Evolutionary conservation across 768 basidiomycete genomes (phyloP), one percentile per base, ranked within the genome.

Genomic region (Lactifluus pinguis): DNA sequence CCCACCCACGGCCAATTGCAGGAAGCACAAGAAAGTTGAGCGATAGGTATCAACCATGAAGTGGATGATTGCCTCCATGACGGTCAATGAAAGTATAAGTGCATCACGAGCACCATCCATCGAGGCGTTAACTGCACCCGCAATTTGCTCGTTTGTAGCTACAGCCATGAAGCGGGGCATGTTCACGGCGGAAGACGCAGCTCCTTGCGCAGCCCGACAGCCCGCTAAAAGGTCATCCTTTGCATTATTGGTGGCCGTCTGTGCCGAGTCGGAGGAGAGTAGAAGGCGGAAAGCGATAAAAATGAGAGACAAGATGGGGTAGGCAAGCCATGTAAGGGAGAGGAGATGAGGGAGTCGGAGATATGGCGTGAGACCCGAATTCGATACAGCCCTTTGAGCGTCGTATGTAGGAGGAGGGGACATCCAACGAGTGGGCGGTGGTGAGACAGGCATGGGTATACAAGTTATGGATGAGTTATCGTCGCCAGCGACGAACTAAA

Each of bases 41-140:
- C 94, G 87, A 70, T 97, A 98, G 49, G 87, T 83, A 73, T 92
- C 88, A 65, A 98, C 82, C 65, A 97, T 81, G 72, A 98, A 98
- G 68, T 90, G 92, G 73, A 94, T 86, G 68, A 95, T 81, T 0
- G 79, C 84, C 70, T 97, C 92, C 83, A 95, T 87, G 41, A 85
- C 76, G 0, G 89, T 95, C 58, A 98, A 75, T 2, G 90, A 74
- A 44, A 91, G 74, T 39, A 87, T 75, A 55, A 97, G 79, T 6
- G 86, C 80, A 10, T 77, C 83, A 21, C 89, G 86, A 17, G 92
- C 86, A 25, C 80, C 90, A 57, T 86, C 78, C 73, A 97, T 80
- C 0, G 85, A 82, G 14, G 79, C 89, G 67, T 95, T 92, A 59
- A 91, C 84, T 1, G 88, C 83, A 62, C 86, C 83, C 4, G 84